Percentiles rank a stretch among this genome's conserved stretches.
These are phyloP conservation scores for Zymoseptoria pseudotritici DNA, from an alignment of 2,329 filamentous ascomycete species.

Conservation along the genomic window DNA sequence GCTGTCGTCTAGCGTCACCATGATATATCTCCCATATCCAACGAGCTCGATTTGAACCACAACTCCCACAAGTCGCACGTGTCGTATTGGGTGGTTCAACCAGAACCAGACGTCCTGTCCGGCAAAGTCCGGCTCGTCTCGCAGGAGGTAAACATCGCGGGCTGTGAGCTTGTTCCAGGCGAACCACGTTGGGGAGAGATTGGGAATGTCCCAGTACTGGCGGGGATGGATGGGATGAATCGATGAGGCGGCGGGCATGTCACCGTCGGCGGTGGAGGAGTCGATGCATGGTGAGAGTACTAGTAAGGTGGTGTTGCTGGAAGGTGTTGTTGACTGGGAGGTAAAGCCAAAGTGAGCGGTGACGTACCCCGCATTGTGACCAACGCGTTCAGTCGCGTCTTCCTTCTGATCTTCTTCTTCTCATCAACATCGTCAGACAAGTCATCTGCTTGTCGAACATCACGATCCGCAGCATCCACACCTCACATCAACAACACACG, in stretches of 20 bases:
- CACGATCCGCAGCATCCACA: not conserved
- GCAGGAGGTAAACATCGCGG: slow-evolving; percentile 48
- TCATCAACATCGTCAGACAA: not conserved
- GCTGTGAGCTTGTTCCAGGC: slow-evolving; percentile 56
- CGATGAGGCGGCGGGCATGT: slow-evolving; percentile 28
- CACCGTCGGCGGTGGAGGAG: slow-evolving; percentile 18
- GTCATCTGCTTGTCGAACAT: not conserved
- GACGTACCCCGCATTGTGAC: not conserved
- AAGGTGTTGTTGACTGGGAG: not conserved
- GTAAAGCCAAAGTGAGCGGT: not conserved
- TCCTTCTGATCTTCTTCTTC: not conserved
- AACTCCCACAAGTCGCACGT: slow-evolving; percentile 38
- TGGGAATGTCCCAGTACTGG: slow-evolving; percentile 47
- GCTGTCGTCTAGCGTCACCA: slow-evolving; percentile 55
- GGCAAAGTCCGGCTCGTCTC: slow-evolving; percentile 42
- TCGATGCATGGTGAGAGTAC: not conserved
- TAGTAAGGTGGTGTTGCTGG: not conserved
- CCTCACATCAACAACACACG: not conserved
- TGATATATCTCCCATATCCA: slow-evolving; percentile 33
- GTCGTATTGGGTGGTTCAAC: slow-evolving; percentile 47
- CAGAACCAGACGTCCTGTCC: slow-evolving; percentile 51
- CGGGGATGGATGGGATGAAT: slow-evolving; percentile 43
- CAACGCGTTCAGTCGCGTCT: not conserved
- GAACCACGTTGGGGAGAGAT: slow-evolving; percentile 52
- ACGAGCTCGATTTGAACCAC: slow-evolving; percentile 36